Evolutionary conservation across 306 rosid genomes (phyloP).

Genomic region (Corylus avellana): DNA sequence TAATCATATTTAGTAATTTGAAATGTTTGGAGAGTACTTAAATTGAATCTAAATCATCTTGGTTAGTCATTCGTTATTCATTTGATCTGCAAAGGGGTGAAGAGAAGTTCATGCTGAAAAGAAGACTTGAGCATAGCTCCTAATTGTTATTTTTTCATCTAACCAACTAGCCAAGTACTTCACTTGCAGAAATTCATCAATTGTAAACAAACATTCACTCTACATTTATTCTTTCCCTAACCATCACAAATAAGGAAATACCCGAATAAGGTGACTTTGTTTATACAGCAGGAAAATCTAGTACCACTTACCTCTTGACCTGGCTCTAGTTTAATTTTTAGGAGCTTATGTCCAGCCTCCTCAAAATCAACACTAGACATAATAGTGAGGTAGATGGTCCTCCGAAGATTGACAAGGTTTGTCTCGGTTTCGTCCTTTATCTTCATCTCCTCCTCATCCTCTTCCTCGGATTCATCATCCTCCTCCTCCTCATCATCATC

Average conservation of each 20-base stretch:
- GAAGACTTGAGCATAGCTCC: no score
- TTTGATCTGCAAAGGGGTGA: not conserved
- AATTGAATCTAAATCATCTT: not conserved
- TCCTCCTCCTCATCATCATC: slow-evolving; percentile 36
- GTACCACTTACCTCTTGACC: slow-evolving; percentile 83
- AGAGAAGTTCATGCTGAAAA: not conserved
- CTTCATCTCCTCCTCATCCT: slow-evolving; percentile 69
- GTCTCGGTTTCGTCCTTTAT: slow-evolving; percentile 93
- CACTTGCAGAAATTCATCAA: not conserved
- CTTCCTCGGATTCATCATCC: slow-evolving; percentile 60
- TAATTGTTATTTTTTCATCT: not conserved
- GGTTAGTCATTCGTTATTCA: not conserved
- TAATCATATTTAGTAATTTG: not conserved
- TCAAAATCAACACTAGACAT: slow-evolving; percentile 98
- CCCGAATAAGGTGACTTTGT: slow-evolving; percentile 1
- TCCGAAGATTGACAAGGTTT: slow-evolving; percentile 82
- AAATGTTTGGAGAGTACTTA: not conserved
- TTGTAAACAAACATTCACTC: not conserved
- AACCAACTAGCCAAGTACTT: not conserved
- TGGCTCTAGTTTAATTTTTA: slow-evolving; percentile 92
- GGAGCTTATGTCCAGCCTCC: slow-evolving; percentile 97
- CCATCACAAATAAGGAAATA: not conserved
- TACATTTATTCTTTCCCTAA: not conserved
- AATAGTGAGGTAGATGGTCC: slow-evolving; percentile 88
- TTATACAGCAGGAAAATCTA: slow-evolving; percentile 23